Base-by-base conservation (phyloP, 805 yeast genomes). In the Tetrapisispora fleetii region DNA sequence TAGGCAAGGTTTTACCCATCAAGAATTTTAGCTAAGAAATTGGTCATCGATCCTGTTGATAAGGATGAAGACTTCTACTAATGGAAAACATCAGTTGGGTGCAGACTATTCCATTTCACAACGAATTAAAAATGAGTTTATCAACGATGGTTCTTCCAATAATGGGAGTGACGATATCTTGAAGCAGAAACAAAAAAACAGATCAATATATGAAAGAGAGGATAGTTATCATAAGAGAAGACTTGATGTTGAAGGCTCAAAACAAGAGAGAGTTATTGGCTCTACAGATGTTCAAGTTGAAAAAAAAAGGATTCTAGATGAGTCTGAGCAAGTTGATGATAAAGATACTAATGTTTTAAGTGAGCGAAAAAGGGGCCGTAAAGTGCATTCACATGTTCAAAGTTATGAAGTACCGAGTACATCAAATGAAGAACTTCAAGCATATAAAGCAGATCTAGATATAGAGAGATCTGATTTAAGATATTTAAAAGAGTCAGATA, bases 401-500 rank as follows among this genome's bases (percentile, higher is more conserved):
- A 69, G 75, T 0, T 83, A 76, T 52, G 64, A 69, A 53, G 73
- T 81, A 32, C 86, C 86, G 0, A 80, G 78, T 21, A 74, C 65
- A 17, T 69, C 70, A 18, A 62, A 54, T 14, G 52, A 59, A 42
- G 39, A 36, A 63, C 14, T 58, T 30, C 53, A 62, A 17, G 58
- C 64, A 43, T 58, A 67, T 43, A 59, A 68, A 49, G 60, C 71
- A 51, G 56, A 71, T 14, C 51, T 77, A 24, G 72, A 80, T 1
- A 67, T 77, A 2, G 81, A 80, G 21, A 73, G 81, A 0, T 73
- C 74, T 37, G 89, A 84, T 30, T 61, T 88, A 14, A 81, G 79
- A 57, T 81, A 70, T 58, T 81, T 86, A 65, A 85, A 80, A 55
- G 81, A 79, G 35, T 78, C 80, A 37, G 97, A 90, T 61, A 70